phyloP scores from a whole-genome alignment of 495 filamentous ascomycete genomes.

The Tuber microsphaerosporum region DNA sequence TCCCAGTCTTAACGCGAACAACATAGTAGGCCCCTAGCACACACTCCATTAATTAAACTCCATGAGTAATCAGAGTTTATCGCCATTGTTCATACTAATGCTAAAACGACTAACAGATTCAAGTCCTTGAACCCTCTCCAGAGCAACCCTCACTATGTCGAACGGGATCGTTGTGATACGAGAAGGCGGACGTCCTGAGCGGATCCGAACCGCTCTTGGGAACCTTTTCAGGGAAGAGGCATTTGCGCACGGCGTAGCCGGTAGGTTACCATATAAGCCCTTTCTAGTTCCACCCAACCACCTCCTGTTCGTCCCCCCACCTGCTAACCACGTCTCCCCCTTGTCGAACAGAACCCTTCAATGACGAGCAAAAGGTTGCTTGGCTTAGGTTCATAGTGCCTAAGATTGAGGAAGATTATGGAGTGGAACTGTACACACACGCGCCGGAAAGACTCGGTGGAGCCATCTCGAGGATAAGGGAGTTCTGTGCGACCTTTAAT shows the following conservation, averaged over 20 bases:
- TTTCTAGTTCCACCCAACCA: neutral
- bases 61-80: neutral
- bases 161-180: no score
- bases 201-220: neutral
- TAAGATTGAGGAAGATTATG: neutral
- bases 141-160: no score
- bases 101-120: neutral
- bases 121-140: no score
- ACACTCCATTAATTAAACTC: neutral
- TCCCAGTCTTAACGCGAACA: neutral
- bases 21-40: neutral
- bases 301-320: neutral
- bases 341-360: neutral
- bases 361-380: accelerated
- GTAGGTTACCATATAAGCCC: neutral
- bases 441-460: neutral
- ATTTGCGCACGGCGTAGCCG: accelerated
- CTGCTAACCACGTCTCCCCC: neutral
- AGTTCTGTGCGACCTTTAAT: no score
- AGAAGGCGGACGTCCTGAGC: no score
- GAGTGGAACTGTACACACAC: neutral
- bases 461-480: no score
- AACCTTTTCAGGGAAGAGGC: neutral
- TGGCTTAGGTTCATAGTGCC: neutral
- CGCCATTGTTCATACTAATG: neutral